Evolutionary conservation across 2,329 filamentous ascomycete genomes (phyloP).

Genomic region (Tolypocladium pustulatum): DNA sequence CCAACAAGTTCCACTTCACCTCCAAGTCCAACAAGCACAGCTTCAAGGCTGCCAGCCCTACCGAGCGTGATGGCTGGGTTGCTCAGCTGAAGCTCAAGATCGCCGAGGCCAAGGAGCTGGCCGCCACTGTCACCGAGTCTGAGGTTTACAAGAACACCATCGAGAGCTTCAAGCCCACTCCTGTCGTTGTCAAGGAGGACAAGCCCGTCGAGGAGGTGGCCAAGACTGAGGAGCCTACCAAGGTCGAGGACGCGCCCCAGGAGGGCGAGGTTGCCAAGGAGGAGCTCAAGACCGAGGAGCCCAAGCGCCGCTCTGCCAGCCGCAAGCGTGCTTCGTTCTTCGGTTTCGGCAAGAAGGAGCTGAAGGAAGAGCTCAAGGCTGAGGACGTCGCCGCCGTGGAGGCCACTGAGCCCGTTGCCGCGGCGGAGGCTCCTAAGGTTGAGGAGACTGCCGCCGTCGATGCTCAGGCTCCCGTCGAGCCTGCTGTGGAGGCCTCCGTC

Average conservation of each 20-base stretch:
- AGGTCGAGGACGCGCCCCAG: conserved; percentile 23
- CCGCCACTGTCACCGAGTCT: conserved; percentile 60
- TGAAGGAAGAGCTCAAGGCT: conserved; percentile 24
- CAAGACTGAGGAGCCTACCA: conserved; percentile 24
- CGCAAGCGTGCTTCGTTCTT: conserved; percentile 59
- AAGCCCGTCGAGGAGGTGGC: conserved; percentile 18
- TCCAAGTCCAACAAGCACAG: conserved; percentile 82
- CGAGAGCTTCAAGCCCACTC: conserved; percentile 52
- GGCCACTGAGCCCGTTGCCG: conserved; percentile 22
- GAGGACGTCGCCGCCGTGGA: conserved; percentile 22
- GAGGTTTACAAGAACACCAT: conserved; percentile 84
- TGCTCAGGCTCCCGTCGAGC: conserved; percentile 19
- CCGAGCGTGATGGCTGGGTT: conserved; percentile 90
- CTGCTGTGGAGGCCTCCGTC: conserved; percentile 19
- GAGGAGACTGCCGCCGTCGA: conserved; percentile 26
- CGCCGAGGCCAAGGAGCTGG: conserved; percentile 73
- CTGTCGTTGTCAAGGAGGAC: conserved; percentile 17
- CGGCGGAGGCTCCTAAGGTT: conserved; percentile 18
- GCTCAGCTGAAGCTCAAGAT: conserved; percentile 72
- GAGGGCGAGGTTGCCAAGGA: conserved; percentile 27
- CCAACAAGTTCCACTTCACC: conserved; percentile 77
- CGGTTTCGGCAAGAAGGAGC: conserved; percentile 47
- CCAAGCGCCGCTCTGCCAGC: conserved; percentile 53
- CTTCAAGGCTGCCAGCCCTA: conserved; percentile 68
- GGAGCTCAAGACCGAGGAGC: conserved; percentile 45